These are phyloP conservation scores for Delitschia confertaspora DNA, from an alignment of 495 filamentous ascomycete genomes.

Conservation along the genomic window DNA sequence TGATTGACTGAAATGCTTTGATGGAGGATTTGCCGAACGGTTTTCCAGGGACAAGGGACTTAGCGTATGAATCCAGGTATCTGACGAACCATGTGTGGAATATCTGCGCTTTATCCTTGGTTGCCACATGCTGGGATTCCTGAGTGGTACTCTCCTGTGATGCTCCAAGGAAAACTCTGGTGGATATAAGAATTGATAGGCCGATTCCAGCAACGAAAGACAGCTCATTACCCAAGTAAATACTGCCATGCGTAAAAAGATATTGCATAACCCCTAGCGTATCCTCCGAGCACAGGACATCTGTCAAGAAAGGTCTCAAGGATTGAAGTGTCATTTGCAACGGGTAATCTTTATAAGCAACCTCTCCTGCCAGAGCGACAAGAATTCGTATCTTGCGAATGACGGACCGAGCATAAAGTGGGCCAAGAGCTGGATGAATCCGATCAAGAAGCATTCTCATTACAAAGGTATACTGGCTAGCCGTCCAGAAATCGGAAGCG, in stretches of 20 bases:
- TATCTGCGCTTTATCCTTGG: constrained; percentile 52
- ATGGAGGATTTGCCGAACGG: background rate
- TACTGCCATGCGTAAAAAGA: constrained; percentile 58
- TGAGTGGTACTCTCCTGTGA: constrained; percentile 63
- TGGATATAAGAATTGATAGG: constrained; percentile 62
- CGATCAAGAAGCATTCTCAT: constrained; percentile 69
- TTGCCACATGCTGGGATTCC: constrained; percentile 62
- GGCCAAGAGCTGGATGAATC: constrained; percentile 78
- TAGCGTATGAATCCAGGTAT: constrained; percentile 47
- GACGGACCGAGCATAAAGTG: constrained; percentile 74
- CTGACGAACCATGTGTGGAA: constrained; percentile 66
- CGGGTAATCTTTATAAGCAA: constrained; percentile 66
- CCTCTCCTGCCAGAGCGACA: constrained; percentile 63
- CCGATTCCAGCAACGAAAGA: constrained; percentile 72
- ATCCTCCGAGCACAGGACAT: constrained; percentile 86
- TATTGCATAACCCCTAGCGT: constrained; percentile 81
- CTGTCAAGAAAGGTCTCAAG: constrained; percentile 66
- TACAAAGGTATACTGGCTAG: constrained; percentile 62
- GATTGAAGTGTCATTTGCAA: constrained; percentile 87
- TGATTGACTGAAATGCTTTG: constrained; percentile 53
- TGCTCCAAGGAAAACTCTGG: constrained; percentile 61
- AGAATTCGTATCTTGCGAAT: constrained; percentile 79
- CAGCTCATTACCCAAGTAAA: constrained; percentile 52
- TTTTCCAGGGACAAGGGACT: background rate
- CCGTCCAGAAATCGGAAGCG: constrained; percentile 61